Evolutionary conservation across 1,139 yeast genomes (phyloP).

Genomic region (Diutina rugosa): DNA sequence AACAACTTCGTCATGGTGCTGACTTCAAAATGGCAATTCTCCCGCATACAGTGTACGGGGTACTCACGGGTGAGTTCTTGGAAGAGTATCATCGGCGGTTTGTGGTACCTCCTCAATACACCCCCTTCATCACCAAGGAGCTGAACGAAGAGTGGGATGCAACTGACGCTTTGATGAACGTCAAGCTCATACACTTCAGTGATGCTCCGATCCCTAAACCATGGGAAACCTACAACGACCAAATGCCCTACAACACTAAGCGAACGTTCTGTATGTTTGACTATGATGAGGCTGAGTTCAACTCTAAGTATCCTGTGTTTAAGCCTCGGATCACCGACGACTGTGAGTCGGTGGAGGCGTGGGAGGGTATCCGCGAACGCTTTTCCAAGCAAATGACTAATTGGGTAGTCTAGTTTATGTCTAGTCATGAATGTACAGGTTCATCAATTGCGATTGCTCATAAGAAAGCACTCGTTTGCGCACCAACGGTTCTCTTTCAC

Average conservation of each 20-base stretch:
- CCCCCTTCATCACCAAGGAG: constrained; percentile 15
- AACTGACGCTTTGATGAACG: constrained; percentile 7
- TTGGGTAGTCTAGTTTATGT: neutral
- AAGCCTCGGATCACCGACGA: constrained; percentile 13
- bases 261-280: constrained; percentile 14
- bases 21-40: constrained; percentile 20
- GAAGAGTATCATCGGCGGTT: constrained; percentile 14
- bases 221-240: constrained; percentile 18
- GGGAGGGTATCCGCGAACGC: constrained; percentile 14
- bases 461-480: neutral
- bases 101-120: constrained; percentile 18
- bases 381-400: neutral
- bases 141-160: constrained; percentile 17
- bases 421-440: neutral
- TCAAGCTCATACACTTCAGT: constrained; percentile 26
- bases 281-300: constrained; percentile 8
- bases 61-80: constrained; percentile 36
- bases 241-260: constrained; percentile 12
- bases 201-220: constrained; percentile 38
- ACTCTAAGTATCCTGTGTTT: constrained; percentile 10
- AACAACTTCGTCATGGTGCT: constrained; percentile 6
- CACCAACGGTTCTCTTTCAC: neutral
- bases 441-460: constrained; percentile 1
- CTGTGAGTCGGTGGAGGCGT: constrained; percentile 19
- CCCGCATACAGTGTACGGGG: constrained; percentile 35